Conservation (phyloP, 192 early-diverging fungal genomes). For the Nowakowskiella sp. region DNA sequence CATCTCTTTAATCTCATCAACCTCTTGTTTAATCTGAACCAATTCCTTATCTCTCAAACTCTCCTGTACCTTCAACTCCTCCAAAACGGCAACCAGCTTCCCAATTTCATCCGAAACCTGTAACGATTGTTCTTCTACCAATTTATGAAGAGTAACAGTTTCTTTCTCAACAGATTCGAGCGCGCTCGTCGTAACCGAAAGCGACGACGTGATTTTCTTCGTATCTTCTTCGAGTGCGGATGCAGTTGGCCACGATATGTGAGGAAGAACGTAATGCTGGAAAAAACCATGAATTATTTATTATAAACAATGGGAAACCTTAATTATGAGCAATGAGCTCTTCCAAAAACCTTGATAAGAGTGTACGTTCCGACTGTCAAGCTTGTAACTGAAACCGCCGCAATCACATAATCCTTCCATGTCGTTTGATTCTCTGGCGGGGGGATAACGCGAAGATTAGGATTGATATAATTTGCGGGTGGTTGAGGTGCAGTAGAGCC, state of each 20-base stretch:
- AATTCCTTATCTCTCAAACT: slow-evolving; percentile 59
- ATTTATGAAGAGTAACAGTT: slow-evolving; percentile 44
- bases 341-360: slow-evolving; percentile 69
- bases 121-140: slow-evolving; percentile 58
- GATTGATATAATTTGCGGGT: slow-evolving; percentile 1
- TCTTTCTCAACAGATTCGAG: slow-evolving; percentile 9
- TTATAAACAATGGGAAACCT: neutral
- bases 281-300: slow-evolving; percentile 13
- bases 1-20: slow-evolving; percentile 62
- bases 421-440: slow-evolving; percentile 57
- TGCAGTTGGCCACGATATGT: slow-evolving; percentile 18
- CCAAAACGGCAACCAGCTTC: slow-evolving; percentile 15
- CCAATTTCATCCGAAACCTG: slow-evolving; percentile 46
- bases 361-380: slow-evolving; percentile 80
- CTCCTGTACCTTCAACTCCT: slow-evolving; percentile 45
- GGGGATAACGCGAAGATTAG: slow-evolving; percentile 5
- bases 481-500: neutral
- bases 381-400: slow-evolving; percentile 74
- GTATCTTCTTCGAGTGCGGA: slow-evolving; percentile 9
- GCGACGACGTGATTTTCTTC: slow-evolving; percentile 3
- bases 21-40: slow-evolving; percentile 62
- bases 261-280: slow-evolving; percentile 27
- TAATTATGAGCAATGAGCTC: slow-evolving; percentile 9
- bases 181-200: neutral
- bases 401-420: slow-evolving; percentile 94